Evolutionary conservation across 1,284 basidiomycete species (phyloP).

Genomic region (Cutaneotrichosporon arboriforme): DNA sequence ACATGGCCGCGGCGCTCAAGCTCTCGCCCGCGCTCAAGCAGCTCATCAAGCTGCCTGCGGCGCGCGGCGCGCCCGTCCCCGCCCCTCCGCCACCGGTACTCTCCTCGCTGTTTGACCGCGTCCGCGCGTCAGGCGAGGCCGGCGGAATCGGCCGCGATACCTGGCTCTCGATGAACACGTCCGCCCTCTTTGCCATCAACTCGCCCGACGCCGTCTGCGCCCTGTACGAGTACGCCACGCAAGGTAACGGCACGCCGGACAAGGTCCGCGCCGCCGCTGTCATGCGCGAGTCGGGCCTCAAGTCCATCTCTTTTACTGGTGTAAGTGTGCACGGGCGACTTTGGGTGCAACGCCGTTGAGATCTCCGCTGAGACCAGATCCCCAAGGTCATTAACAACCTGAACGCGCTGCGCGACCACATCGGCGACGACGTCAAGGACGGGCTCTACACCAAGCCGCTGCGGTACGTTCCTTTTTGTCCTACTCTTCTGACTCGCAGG

Average conservation of each 20-base stretch:
- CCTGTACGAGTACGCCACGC: constrained; percentile 35
- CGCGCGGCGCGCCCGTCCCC: constrained; percentile 30
- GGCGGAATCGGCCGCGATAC: constrained; percentile 21
- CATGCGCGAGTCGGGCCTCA: constrained; percentile 89
- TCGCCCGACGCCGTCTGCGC: constrained; percentile 37
- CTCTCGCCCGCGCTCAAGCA: constrained; percentile 41
- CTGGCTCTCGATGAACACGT: constrained; percentile 40
- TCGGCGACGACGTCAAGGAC: constrained; percentile 67
- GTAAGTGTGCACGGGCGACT: too few species aligned
- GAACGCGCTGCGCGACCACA: constrained; percentile 63
- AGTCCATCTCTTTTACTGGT: constrained; percentile 87
- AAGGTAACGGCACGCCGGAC: constrained; percentile 11
- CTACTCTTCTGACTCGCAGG: background rate
- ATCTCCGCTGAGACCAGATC: constrained; percentile 3
- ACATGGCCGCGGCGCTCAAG: constrained; percentile 23
- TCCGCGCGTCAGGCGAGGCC: constrained; percentile 22
- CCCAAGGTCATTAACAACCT: constrained; percentile 70
- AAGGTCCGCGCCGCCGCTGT: constrained; percentile 28
- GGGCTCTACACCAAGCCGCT: constrained; percentile 9
- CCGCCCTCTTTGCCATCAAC: constrained; percentile 42
- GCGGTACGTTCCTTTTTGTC: constrained; percentile 54
- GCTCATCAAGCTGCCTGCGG: constrained; percentile 33
- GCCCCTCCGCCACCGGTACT: constrained; percentile 21
- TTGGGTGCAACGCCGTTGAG: background rate
- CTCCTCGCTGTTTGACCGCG: constrained; percentile 26